A percentile compares a stretch with the other conserved stretches of the same genome.
Evolutionary conservation across 2,329 filamentous ascomycete genomes (phyloP).

Genomic region (Elsinoe ampelina): DNA sequence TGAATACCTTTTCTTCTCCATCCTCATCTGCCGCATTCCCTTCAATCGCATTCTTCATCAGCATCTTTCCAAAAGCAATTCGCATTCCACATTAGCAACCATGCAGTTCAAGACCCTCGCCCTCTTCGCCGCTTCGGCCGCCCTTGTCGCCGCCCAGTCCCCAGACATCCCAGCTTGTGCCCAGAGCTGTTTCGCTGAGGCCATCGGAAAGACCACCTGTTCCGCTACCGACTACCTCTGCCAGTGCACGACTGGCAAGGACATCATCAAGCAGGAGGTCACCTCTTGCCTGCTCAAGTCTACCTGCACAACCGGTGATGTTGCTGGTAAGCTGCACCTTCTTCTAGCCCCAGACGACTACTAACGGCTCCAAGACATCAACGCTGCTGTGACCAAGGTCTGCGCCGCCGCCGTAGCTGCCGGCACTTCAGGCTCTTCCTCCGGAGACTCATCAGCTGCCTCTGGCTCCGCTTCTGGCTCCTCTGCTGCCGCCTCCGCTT

Average conservation of each 20-base stretch:
- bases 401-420: slow-evolving; percentile 20
- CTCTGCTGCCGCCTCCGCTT: slow-evolving; percentile 11
- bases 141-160: slow-evolving; percentile 13
- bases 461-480: neutral
- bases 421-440: neutral
- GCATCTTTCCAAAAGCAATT: neutral
- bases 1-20: neutral
- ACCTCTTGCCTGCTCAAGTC: slow-evolving; percentile 30
- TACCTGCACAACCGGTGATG: slow-evolving; percentile 30
- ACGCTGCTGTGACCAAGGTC: slow-evolving; percentile 18
- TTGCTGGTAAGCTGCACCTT: slow-evolving; percentile 29
- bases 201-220: slow-evolving; percentile 42
- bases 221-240: slow-evolving; percentile 39
- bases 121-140: neutral
- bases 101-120: slow-evolving; percentile 12
- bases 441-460: neutral
- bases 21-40: neutral
- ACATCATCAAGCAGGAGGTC: slow-evolving; percentile 32
- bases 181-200: slow-evolving; percentile 39
- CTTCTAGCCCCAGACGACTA: neutral
- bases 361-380: slow-evolving; percentile 16
- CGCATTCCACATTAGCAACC: neutral
- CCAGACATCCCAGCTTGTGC: slow-evolving; percentile 17
- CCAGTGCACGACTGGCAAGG: slow-evolving; percentile 40
- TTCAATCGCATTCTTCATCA: neutral